Evolutionary conservation across 1,284 basidiomycete genomes (phyloP).

Genomic region (Pseudozyma sp.): DNA sequence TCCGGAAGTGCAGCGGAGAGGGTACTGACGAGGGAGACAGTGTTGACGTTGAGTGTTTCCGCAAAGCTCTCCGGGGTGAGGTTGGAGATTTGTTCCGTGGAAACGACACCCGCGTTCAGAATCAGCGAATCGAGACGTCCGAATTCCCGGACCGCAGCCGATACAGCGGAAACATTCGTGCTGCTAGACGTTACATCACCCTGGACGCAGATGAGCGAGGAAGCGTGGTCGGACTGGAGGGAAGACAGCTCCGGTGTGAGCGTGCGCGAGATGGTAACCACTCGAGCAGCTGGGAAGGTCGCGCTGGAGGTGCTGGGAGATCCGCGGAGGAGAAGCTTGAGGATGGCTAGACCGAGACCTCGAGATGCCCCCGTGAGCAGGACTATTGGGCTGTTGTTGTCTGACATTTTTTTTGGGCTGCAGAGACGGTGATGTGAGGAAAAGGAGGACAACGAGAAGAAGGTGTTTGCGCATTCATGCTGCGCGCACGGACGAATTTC

Average conservation of each 20-base stretch:
- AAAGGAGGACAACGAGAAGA: too few species aligned
- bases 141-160: conserved; percentile 74
- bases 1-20: conserved; percentile 77
- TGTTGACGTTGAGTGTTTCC: conserved; percentile 80
- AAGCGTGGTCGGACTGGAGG: conserved; percentile 70
- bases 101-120: conserved; percentile 80
- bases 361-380: conserved; percentile 67
- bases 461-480: too few species aligned
- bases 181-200: conserved; percentile 77
- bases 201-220: conserved; percentile 70
- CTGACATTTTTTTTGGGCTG: conserved; percentile 9
- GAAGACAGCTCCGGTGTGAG: conserved; percentile 75
- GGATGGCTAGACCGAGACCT: conserved; percentile 83
- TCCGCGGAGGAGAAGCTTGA: conserved; percentile 74
- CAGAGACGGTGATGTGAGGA: too few species aligned
- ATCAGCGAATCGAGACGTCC: conserved; percentile 79
- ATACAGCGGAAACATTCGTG: conserved; percentile 74
- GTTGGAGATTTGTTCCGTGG: conserved; percentile 56
- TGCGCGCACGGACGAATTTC: too few species aligned
- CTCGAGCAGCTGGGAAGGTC: conserved; percentile 70
- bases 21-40: conserved; percentile 81
- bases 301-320: conserved; percentile 8
- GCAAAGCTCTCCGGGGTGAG: conserved; percentile 73
- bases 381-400: conserved; percentile 52
- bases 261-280: conserved; percentile 81